A percentile compares a stretch with the other conserved stretches of the same genome.
phyloP scores from a whole-genome alignment of 2,329 filamentous ascomycete species.

The Ilyonectria sp. region DNA sequence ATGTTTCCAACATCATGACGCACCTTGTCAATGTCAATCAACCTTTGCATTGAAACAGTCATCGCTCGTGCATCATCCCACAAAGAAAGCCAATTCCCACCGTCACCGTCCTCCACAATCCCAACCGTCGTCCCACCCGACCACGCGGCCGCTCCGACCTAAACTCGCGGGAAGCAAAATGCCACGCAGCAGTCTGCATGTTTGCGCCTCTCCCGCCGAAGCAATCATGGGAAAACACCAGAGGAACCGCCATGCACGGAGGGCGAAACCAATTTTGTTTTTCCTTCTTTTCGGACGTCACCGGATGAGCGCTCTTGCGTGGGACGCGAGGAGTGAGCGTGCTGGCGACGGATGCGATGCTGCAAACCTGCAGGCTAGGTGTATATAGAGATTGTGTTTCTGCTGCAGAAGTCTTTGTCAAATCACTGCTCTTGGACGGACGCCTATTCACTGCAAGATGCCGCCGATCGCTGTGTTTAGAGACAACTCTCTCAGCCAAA shows the following conservation, averaged over 20 bases:
- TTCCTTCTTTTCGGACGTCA: conserved; percentile 3
- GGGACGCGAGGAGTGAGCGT: background rate
- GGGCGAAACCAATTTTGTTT: background rate
- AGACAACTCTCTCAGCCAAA: background rate
- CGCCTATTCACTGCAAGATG: conserved; percentile 15
- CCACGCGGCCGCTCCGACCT: conserved; percentile 13
- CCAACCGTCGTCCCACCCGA: conserved; percentile 25
- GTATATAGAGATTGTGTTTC: conserved; percentile 10
- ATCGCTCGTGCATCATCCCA: background rate
- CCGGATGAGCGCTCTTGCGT: background rate
- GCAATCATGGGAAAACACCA: background rate
- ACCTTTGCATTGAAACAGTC: background rate
- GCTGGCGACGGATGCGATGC: background rate
- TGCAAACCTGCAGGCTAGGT: background rate
- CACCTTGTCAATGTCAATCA: background rate
- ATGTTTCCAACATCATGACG: background rate
- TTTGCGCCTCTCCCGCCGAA: background rate
- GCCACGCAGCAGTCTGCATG: background rate
- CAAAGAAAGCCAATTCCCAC: background rate
- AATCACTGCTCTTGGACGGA: background rate
- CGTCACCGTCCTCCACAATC: background rate
- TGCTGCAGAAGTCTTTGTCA: background rate
- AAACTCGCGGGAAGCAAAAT: background rate
- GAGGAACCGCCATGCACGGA: background rate
- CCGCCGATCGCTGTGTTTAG: conserved; percentile 15